Base-by-base conservation (phyloP, 371 early-diverging fungal species). In the Rhizopus sp. region DNA sequence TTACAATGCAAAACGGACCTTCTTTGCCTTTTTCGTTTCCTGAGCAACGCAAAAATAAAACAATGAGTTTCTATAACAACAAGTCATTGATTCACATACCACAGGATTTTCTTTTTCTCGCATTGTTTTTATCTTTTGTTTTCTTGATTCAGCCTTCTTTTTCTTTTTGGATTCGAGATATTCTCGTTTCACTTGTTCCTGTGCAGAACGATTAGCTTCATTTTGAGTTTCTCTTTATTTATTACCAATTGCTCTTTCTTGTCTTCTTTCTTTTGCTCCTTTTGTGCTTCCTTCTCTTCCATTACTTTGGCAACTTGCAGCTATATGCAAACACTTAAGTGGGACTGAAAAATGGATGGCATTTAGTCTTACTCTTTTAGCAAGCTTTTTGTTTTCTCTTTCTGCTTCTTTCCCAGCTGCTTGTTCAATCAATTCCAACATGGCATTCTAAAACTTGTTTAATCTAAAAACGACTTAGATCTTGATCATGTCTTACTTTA, bases 211-310 rank as follows among this genome's bases (percentile, higher is more conserved):
- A 46, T 23, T 8, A 51, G 16, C 10, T 5, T 32, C 52, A 17
- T n/a, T n/a, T 52, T 52, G 2, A 48, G 23, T 23, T 23, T 31
- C 48, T 0, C 32, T 48, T 31, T 10, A 30, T 9, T 12, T 3
- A 10, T 58, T 63, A 63, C 64, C 31, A 66, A 8, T 50, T 66
- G 53, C 9, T 48, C 55, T 12, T 54, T 57, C 44, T 66, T 66
- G 16, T 53, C 46, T 13, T 61, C 61, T 30, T n/a, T 54, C 34
- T 42, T 66, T 12, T 41, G 0, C 7, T 66, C 58, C 35, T 55
- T 60, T 15, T 66, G 61, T 8, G 54, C 54, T 4, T 60, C 58
- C 15, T 66, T 54, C 23, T 66, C 61, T 53, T 60, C 66, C 34
- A 66, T 55, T 2, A 66, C 49, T 16, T 66, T 66, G 4, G 62